Evolutionary conservation across 2,329 filamentous ascomycete species (phyloP).

Genomic region (Microdochium paspali): DNA sequence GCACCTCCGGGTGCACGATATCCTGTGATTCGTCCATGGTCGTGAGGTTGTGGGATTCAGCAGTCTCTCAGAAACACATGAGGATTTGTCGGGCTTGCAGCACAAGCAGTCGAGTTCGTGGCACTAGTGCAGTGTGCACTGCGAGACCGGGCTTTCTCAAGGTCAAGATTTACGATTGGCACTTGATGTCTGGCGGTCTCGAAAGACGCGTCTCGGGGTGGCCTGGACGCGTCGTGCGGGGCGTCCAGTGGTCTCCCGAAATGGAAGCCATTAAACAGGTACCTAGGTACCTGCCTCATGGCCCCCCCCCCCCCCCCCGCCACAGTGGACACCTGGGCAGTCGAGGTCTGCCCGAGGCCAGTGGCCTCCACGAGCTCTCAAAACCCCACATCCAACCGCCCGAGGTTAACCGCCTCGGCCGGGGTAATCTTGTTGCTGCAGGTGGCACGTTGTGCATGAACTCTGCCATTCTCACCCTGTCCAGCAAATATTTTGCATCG

Average conservation of each 20-base stretch:
- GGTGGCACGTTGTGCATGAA: neutral
- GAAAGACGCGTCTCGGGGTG: neutral
- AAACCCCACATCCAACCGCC: too few species aligned
- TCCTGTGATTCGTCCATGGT: constrained; percentile 48
- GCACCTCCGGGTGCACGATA: constrained; percentile 82
- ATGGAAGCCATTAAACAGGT: neutral
- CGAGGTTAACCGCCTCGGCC: too few species aligned
- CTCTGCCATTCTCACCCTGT: neutral
- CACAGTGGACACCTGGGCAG: too few species aligned
- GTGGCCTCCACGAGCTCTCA: too few species aligned
- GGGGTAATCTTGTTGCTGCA: too few species aligned
- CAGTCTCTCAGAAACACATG: neutral
- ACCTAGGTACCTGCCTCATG: neutral
- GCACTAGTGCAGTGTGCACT: neutral
- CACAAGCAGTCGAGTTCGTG: neutral
- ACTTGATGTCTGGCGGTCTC: neutral
- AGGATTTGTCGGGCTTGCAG: neutral
- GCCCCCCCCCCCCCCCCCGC: too few species aligned
- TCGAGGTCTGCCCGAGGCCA: too few species aligned
- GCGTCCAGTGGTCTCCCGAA: neutral
- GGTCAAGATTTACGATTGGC: neutral
- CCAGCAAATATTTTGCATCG: neutral
- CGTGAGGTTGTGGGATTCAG: constrained; percentile 11
- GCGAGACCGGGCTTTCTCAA: too few species aligned
- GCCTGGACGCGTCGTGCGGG: neutral